Evolutionary conservation across 305 asterid species (phyloP), one percentile per base, ranked within the genome.

Genomic region (Fraxinus latifolia): DNA sequence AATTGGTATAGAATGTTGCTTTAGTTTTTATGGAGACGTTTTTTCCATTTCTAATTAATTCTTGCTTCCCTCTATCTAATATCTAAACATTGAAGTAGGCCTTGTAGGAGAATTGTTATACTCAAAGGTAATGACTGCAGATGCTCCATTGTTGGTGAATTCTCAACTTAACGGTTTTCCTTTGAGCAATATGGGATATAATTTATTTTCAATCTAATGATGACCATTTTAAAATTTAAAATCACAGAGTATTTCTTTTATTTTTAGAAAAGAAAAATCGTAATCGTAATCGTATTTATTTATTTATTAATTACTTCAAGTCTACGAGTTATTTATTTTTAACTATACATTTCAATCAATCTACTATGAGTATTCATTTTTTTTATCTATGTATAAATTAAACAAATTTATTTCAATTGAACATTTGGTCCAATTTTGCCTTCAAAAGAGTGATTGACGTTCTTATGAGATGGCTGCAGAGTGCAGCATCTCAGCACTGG

Each of bases 401-500:
- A 44, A 44, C 17, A 39, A 39, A 29, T 39, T 39, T 42, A 42
- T 42, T 42, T 42, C 19, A 3, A 47, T 62, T 0, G 29, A 65
- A 4, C 72, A 65, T 62, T 27, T 11, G 34, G 73, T 9, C n/a
- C 73, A 62, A 67, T 67, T 67, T 27, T 9, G 72, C 31, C 33
- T 23, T 17, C 12, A 42, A 42, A 11, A 42, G 65, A 17, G 4
- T 55, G 27, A 55, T 7, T 23, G 71, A 1, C 33, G n/a, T 81
- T 72, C 80, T 82, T 21, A 90, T 86, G 91, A 89, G 79, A 92
- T 91, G 95, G 92, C 90, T 85, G 72, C 80, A 8, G 77, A 71
- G 33, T 78, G 29, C 81, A 81, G 82, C 85, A 75, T 90, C 65
- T 84, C 91, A 39, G 82, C 89, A 12, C 80, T 91, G 78, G 90